These are phyloP conservation scores for Apiotrichum akiyoshidainum DNA, from an alignment of 1,284 basidiomycete genomes.

Conservation along the genomic window DNA sequence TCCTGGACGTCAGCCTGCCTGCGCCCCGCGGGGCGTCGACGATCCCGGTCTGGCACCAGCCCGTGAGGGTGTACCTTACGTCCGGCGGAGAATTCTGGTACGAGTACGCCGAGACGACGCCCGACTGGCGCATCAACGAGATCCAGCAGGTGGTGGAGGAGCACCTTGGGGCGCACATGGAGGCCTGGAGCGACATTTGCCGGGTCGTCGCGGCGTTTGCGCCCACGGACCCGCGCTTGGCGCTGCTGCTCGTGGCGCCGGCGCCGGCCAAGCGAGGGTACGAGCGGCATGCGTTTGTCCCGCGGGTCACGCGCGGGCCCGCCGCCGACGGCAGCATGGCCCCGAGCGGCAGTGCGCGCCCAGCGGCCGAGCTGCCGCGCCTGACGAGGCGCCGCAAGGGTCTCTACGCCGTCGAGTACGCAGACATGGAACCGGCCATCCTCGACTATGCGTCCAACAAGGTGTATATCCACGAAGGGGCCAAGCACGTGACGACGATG, in stretches of 20 bases:
- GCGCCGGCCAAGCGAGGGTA: neutral
- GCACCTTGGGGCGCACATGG: neutral
- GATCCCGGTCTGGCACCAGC: neutral
- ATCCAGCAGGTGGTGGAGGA: neutral
- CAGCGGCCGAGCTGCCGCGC: neutral
- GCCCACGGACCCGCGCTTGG: neutral
- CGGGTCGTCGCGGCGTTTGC: neutral
- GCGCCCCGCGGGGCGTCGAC: neutral
- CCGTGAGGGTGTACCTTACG: neutral
- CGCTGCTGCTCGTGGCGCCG: neutral
- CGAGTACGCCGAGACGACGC: neutral
- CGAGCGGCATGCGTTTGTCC: neutral
- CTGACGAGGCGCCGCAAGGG: neutral
- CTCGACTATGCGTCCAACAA: neutral
- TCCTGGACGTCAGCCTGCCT: neutral
- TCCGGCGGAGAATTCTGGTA: neutral
- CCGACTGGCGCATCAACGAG: slow-evolving; percentile 1
- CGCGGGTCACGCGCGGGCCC: neutral
- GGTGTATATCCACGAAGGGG: neutral
- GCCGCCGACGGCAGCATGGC: neutral
- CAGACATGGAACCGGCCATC: neutral
- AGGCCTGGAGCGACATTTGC: slow-evolving; percentile 1
- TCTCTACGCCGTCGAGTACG: neutral
- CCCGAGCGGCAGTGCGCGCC: neutral
- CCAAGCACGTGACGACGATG: neutral